Percentiles rank a stretch among this genome's conserved stretches.
phyloP scores from a whole-genome alignment of 441 rosid genomes.

The Geranium incanum region DNA sequence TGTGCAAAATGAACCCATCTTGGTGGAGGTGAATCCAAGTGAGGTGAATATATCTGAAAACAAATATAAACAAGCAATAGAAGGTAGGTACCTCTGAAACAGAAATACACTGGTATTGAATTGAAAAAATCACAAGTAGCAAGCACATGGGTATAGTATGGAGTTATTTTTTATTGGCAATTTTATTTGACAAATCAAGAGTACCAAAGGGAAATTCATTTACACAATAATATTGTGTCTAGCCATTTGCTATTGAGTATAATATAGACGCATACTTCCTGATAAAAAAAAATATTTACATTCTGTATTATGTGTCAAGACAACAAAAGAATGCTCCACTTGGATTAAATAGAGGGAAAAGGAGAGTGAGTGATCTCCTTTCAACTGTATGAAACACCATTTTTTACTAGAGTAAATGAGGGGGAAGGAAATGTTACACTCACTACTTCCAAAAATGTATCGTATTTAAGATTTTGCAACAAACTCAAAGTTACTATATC shows the following conservation, averaged over 20 bases:
- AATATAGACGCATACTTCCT: not conserved
- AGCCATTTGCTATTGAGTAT: not conserved
- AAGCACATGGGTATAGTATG: not conserved
- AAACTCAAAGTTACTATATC: not conserved
- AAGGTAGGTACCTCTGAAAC: not conserved
- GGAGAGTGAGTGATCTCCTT: not conserved
- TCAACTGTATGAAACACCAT: not conserved
- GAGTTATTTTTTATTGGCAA: not conserved
- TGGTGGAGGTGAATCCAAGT: constrained; percentile 81
- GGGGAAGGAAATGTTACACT: not conserved
- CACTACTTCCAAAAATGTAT: not conserved
- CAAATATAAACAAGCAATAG: constrained; percentile 6
- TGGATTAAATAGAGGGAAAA: constrained; percentile 2
- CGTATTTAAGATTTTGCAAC: not conserved
- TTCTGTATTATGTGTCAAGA: not conserved
- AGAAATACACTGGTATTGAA: not conserved
- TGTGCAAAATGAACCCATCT: constrained; percentile 94
- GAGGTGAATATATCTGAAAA: constrained; percentile 82
- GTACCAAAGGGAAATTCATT: not conserved
- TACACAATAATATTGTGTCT: not conserved
- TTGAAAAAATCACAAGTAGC: not conserved
- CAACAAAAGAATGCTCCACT: not conserved
- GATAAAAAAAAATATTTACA: not conserved
- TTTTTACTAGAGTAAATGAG: not conserved
- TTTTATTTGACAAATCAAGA: not conserved